A percentile compares a stretch with the other conserved stretches of the same genome.
These are phyloP conservation scores for Geotrichum bryndzae DNA, from an alignment of 1,139 yeast genomes.

Conservation along the genomic window DNA sequence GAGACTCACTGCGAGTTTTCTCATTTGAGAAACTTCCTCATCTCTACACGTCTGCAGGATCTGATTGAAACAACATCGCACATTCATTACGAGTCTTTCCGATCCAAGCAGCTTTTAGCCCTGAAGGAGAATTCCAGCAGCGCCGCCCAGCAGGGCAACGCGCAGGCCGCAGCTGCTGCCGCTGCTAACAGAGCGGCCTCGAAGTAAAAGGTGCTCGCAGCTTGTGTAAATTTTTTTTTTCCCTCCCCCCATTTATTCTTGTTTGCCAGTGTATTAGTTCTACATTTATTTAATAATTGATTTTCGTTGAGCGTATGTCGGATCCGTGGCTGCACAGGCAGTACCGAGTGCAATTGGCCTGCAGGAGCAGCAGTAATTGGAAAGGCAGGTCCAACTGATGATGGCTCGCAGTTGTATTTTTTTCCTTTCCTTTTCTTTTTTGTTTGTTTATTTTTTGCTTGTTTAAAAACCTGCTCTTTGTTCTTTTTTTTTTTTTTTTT, in stretches of 20 bases:
- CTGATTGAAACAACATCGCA: conserved; percentile 87
- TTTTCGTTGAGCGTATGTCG: background rate
- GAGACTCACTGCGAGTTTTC: conserved; percentile 93
- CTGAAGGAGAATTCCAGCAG: conserved; percentile 72
- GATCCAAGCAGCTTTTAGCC: conserved; percentile 89
- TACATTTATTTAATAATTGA: background rate
- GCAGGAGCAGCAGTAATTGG: background rate
- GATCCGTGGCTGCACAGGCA: background rate
- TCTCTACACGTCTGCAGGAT: conserved; percentile 93
- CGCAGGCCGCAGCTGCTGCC: conserved; percentile 4
- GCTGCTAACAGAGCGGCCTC: conserved; percentile 1
- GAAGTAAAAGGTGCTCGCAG: background rate
- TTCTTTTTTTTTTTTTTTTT: background rate
- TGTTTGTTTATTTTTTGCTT: background rate
- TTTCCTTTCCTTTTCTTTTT: background rate
- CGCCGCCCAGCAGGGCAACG: background rate
- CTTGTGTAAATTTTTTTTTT: background rate
- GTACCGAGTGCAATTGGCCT: background rate
- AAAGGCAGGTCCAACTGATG: background rate
- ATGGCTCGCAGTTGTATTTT: background rate
- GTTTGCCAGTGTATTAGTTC: background rate
- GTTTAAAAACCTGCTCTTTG: background rate
- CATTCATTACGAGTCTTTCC: conserved; percentile 86
- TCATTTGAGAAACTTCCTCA: conserved; percentile 84
- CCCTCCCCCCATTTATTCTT: background rate